Evolutionary conservation across 768 basidiomycete species (phyloP).

Genomic region (Holtermanniella nyarrowii): DNA sequence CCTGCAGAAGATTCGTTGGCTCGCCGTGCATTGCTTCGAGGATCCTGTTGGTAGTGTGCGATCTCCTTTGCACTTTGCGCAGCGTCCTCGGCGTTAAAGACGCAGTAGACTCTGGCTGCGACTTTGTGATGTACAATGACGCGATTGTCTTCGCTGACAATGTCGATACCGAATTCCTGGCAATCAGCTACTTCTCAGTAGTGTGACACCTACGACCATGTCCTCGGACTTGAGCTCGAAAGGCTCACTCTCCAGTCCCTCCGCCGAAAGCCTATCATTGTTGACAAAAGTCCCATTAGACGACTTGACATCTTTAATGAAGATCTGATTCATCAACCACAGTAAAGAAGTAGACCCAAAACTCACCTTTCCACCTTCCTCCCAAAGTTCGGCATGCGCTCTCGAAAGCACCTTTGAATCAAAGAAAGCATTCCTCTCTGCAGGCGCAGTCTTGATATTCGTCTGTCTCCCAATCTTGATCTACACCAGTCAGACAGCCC

Average conservation of each 20-base stretch:
- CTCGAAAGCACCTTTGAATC: constrained; percentile 89
- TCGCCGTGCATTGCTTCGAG: constrained; percentile 10
- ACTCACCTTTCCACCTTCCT: constrained; percentile 71
- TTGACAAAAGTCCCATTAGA: constrained; percentile 99
- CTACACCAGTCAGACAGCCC: constrained; percentile 57
- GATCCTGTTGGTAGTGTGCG: constrained; percentile 30
- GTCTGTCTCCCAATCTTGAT: constrained; percentile 81
- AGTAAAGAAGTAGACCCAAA: background rate
- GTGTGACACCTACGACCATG: constrained; percentile 63
- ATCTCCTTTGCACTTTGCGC: constrained; percentile 33
- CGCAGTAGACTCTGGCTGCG: constrained; percentile 82
- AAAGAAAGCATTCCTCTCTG: constrained; percentile 88
- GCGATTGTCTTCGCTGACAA: constrained; percentile 95
- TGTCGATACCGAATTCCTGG: constrained; percentile 98
- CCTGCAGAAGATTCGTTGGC: constrained; percentile 2
- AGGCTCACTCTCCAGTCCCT: constrained; percentile 82
- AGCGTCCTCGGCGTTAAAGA: constrained; percentile 76
- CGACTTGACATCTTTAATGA: constrained; percentile 95
- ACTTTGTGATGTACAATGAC: constrained; percentile 98
- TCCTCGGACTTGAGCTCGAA: constrained; percentile 92
- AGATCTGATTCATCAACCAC: constrained; percentile 53
- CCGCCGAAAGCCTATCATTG: constrained; percentile 76
- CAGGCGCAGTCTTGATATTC: constrained; percentile 84
- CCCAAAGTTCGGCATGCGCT: constrained; percentile 97
- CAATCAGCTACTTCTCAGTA: background rate